Evolutionary conservation across 805 yeast genomes (phyloP), one percentile per base, ranked within the genome.

Genomic region (Saccharomycopsis oosterbeekiorum): DNA sequence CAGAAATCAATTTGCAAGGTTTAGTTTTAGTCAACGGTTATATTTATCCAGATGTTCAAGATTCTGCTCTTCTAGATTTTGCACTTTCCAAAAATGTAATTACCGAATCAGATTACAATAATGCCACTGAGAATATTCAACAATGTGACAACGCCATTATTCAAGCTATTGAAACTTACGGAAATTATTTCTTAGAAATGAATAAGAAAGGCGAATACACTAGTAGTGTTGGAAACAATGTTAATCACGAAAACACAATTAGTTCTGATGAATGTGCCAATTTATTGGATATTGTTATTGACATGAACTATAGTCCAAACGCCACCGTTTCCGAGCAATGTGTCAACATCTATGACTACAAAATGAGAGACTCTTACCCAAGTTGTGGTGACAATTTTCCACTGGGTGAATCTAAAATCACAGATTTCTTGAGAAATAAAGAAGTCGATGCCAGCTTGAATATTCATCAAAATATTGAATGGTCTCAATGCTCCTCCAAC

Each of bases 351-450:
- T 93, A 94, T 70, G 96, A 94, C 70, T 81, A 82, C 60, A 80
- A 86, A 42, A 74, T 87, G 59, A 76, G 74, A 42, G 97, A 91
- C 70, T 73, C 84, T 0, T 89, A 77, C 67, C 97, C 98, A 0
- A 74, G 86, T 0, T 94, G 99, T 74, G 98, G 98, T 5, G 78
- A 83, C 82, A 86, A 87, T 71, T 94, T 98, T 98, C 94, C 94
- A 0, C 37, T 59, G 19, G 85, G 79, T 62, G 75, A 86, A 63
- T 72, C 68, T 0, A 60, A 69, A 36, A 82, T 86, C 17, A 74
- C 76, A 0, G 76, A 78, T 4, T 88, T 84, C 66, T 76, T 88
- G 62, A 67, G 71, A 21, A 74, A 76, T 36, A 64, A 70, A 1
- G 74, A 73, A 1, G 87, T 84, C 8, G 77, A 76, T 68, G 62